Base-by-base conservation (phyloP, 352 stramenopile genomes). In the Globisporangium spinosum region DNA sequence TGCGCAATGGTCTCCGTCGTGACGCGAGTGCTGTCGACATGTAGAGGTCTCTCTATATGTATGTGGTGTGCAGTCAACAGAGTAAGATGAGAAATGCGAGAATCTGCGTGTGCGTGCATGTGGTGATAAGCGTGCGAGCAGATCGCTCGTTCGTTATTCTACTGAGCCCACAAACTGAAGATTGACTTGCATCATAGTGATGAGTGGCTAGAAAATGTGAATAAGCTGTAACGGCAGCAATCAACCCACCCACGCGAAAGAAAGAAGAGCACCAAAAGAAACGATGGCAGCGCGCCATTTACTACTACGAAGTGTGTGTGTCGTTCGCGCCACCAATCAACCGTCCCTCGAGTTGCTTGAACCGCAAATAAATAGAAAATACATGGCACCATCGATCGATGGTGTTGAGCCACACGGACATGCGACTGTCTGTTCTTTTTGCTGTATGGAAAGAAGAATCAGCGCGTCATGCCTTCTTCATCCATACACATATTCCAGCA, bases 61-160 rank as follows among this genome's bases (percentile, higher is more conserved):
- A 32, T 32, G 27, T 32, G 45, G 12, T 57, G n/a, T 32, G 12
- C 9, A 15, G 29, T 3, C 23, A 13, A 15, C 23, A 35, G 4
- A 58, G 54, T 22, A 59, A 59, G 54, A 40, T 59, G 54, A 27
- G 7, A 40, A 59, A 17, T 59, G 54, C 9, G 15, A 8, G 54
- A 10, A 9, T 12, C 12, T 9, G 2, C 27, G 3, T 38, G 25
- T 13, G 23, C 6, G 5, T 34, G 22, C 51, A 34, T 27, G 32
- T 17, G 22, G 22, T 34, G 51, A 20, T 10, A 20, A 13, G 22
- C 12, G 10, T 20, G 13, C 38, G 38, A 45, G 38, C 3, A 45
- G 38, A 45, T 20, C 38, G 51, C n/a, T 22, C 20, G 20, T 57
- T 57, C 23, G 49, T 29, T 29, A 29, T 58, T 58, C 17, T 58